These are phyloP conservation scores for Cantharellus anzutake DNA, from an alignment of 768 basidiomycete genomes.

Conservation along the genomic window DNA sequence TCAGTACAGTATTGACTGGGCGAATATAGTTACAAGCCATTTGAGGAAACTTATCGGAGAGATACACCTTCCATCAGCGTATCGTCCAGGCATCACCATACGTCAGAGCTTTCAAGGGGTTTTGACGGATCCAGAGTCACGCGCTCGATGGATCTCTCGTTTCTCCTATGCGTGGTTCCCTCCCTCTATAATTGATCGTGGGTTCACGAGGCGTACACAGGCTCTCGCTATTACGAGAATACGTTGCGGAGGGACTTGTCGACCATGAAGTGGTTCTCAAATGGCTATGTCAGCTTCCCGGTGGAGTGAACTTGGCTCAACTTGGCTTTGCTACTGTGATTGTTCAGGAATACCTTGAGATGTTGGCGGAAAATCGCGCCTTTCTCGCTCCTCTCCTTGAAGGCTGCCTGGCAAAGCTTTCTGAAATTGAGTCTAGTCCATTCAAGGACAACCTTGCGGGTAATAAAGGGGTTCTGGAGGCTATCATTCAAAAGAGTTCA, in stretches of 20 bases:
- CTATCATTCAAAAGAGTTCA: constrained; percentile 28
- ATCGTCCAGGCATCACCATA: constrained; percentile 56
- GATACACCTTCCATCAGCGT: constrained; percentile 62
- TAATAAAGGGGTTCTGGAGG: constrained; percentile 33
- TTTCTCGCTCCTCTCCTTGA: constrained; percentile 51
- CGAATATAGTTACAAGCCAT: constrained; percentile 59
- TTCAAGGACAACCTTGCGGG: constrained; percentile 36
- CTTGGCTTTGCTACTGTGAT: constrained; percentile 54
- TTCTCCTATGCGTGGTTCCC: constrained; percentile 52
- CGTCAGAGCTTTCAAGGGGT: constrained; percentile 74
- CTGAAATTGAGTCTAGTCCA: constrained; percentile 39
- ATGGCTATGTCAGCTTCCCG: constrained; percentile 66
- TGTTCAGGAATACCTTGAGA: constrained; percentile 64
- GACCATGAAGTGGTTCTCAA: constrained; percentile 57
- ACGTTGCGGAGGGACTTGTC: constrained; percentile 65
- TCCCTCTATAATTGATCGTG: neutral
- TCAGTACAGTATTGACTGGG: constrained; percentile 75
- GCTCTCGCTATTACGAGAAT: constrained; percentile 48
- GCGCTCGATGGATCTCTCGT: constrained; percentile 59
- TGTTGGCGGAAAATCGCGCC: constrained; percentile 44
- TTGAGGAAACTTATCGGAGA: constrained; percentile 68
- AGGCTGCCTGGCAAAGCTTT: constrained; percentile 44
- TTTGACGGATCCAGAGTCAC: constrained; percentile 45
- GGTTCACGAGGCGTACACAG: constrained; percentile 19
- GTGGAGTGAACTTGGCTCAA: constrained; percentile 64